These are phyloP conservation scores for Tephrocybe rancida DNA, from an alignment of 768 basidiomycete genomes.

Conservation along the genomic window DNA sequence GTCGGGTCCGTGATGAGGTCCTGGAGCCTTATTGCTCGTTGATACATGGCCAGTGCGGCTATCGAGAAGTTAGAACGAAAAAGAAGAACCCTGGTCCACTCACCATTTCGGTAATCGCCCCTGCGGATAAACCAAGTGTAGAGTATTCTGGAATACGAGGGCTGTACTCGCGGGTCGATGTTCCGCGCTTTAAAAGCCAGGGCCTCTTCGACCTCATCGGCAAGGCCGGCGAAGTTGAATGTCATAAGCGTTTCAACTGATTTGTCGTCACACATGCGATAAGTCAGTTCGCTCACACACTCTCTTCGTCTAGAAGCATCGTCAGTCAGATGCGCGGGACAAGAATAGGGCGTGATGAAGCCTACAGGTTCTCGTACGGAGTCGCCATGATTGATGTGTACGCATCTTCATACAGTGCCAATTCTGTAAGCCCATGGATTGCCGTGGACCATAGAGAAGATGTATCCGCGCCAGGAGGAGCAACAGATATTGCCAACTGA, in stretches of 20 bases:
- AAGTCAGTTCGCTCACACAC: slow-evolving; percentile 78
- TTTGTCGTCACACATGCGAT: slow-evolving; percentile 91
- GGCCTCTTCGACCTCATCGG: slow-evolving; percentile 85
- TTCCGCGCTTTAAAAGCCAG: slow-evolving; percentile 94
- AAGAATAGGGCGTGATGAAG: slow-evolving; percentile 20
- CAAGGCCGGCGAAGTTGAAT: slow-evolving; percentile 83
- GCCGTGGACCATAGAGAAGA: slow-evolving; percentile 79
- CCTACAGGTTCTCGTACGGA: slow-evolving; percentile 82
- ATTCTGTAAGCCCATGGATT: slow-evolving; percentile 73
- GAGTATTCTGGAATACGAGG: slow-evolving; percentile 89
- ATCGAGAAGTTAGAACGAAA: slow-evolving; percentile 17
- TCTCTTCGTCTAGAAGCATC: slow-evolving; percentile 72
- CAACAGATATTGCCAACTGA: slow-evolving; percentile 77
- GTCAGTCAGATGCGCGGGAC: slow-evolving; percentile 4
- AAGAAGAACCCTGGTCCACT: slow-evolving; percentile 28
- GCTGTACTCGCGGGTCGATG: slow-evolving; percentile 82
- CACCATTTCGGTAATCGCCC: slow-evolving; percentile 92
- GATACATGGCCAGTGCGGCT: slow-evolving; percentile 95
- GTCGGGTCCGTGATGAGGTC: slow-evolving; percentile 47
- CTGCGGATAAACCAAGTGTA: slow-evolving; percentile 90
- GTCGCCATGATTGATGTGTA: slow-evolving; percentile 76
- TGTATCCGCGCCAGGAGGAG: slow-evolving; percentile 53
- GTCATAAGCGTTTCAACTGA: slow-evolving; percentile 77
- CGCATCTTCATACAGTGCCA: slow-evolving; percentile 84
- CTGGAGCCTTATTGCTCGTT: slow-evolving; percentile 80